Percentiles rank a stretch among this genome's conserved stretches.
Evolutionary conservation across 2,329 filamentous ascomycete species (phyloP).

Genomic region (Penicillium hesseltinei): DNA sequence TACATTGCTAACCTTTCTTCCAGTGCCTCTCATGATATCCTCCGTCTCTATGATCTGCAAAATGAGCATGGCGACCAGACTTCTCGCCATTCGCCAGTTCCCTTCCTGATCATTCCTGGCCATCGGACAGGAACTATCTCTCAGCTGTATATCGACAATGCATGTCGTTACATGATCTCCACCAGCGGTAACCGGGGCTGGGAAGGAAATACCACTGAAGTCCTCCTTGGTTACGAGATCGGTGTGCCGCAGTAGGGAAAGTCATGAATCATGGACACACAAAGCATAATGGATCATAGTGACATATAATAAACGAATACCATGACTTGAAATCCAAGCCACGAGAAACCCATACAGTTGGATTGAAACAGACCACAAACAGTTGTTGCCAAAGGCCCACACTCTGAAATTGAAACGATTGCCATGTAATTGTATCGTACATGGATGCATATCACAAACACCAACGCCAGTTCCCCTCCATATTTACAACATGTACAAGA

Average conservation of each 20-base stretch:
- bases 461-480: conserved; percentile 12
- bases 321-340: neutral
- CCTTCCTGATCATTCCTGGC: conserved; percentile 94
- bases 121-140: conserved; percentile 86
- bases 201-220: conserved; percentile 88
- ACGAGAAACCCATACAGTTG: neutral
- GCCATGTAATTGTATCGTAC: neutral
- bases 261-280: neutral
- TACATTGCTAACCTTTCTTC: conserved; percentile 4
- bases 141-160: conserved; percentile 80
- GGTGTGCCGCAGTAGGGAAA: conserved; percentile 40
- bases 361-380: neutral
- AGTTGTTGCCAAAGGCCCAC: neutral
- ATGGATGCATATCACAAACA: neutral
- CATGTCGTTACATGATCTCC: conserved; percentile 86
- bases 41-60: conserved; percentile 85
- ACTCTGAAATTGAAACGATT: neutral
- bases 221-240: conserved; percentile 93
- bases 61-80: conserved; percentile 63
- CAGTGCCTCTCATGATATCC: conserved; percentile 87
- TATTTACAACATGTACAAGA: conserved; percentile 5
- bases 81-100: conserved; percentile 74
- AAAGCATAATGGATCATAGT: neutral
- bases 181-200: conserved; percentile 90
- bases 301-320: conserved; percentile 6